Base-by-base conservation (phyloP, 768 basidiomycete species). In the Inosperma sp. region DNA sequence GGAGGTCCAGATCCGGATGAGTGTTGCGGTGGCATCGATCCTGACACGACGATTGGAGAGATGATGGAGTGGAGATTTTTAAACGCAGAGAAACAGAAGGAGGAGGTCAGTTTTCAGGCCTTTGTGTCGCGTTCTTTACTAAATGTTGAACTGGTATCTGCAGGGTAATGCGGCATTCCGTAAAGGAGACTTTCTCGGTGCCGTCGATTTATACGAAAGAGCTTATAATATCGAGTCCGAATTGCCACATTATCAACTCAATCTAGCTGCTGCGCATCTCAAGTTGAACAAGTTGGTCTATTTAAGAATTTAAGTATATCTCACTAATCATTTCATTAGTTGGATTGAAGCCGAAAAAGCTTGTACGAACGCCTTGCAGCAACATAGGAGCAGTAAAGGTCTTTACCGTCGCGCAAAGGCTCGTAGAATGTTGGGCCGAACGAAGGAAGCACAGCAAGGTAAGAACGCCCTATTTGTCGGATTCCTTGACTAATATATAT, bases 21-120 rank as follows among this genome's bases (percentile, higher is more conserved):
- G 48, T 64, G 61, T 29, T 71, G 69, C 7, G 71, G 68, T n/a
- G 63, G 63, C 7, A 70, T 70, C 19, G 74, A 75, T 43, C 62
- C 70, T 8, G 78, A 80, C 36, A 81, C 85, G 81, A 84, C 83
- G 0, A 82, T 88, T 36, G 78, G 76, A 4, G 83, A 88, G 65
- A 73, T 85, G 55, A 84, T 87, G 79, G 84, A 87, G 61, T 83
- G 80, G 73, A 72, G 86, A 39, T 88, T 79, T 62, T 68, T 87
- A 52, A 74, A 76, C 46, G 86, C 86, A 0, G 86, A 88, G 61
- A 71, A 73, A 45, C 82, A 84, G 58, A 88, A 88, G 56, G 85
- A 88, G 63, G 65, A 76, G 66, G 85, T 86, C n/a, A n/a, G n/a
- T n/a, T n/a, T n/a, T n/a, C n/a, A 56, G 44, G 70, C 47, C 8